Base-by-base conservation (phyloP, 2,329 filamentous ascomycete species). In the Ophiobolus disseminans region DNA sequence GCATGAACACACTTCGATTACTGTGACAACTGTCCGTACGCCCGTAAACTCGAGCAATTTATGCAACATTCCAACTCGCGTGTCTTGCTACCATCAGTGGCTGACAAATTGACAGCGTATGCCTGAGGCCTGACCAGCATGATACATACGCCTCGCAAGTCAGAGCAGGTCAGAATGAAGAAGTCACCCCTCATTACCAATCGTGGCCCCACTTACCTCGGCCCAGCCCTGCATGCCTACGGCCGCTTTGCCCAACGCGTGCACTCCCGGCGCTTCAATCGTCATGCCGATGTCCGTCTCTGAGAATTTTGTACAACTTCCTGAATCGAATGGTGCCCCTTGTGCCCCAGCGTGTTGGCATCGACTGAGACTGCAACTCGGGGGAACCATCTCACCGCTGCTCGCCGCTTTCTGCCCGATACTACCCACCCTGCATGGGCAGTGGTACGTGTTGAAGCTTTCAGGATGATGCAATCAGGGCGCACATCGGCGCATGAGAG, bases 201-300 rank as follows among this genome's bases (percentile, higher is more conserved):
- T 52, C 40, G 26, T n/a, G 16, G 38, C 56, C 62, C 62, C 60
- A 60, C 60, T 60, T 65, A 53, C 62, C 62, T 63, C 60, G 62
- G 62, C 48, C 55, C 47, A 55, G 47, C 36, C 44, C 37, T 50
- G 47, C 32, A 14, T 31, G 19, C 26, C 28, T 53, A 52, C 54
- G 56, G 56, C 25, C 51, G 34, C 53, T 49, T 62, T 50, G 11
- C 59, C 50, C 8, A 25, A 61, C 43, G 13, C 35, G 40, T 48
- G n/a, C 23, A 47, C 42, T 48, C 50, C 59, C 59, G 60, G 47
- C 41, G 41, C 39, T 45, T 47, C 20, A 25, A 47, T 57, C 52
- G 60, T 60, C 53, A 55, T 59, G 20, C 26, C 49, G 53, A 57
- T n/a, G 48, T 23, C 30, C 31, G 44, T 26, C 38, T 53, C 52